These are phyloP conservation scores for Carex parvula DNA, from an alignment of 176 grass and related monocot species.

Conservation along the genomic window DNA sequence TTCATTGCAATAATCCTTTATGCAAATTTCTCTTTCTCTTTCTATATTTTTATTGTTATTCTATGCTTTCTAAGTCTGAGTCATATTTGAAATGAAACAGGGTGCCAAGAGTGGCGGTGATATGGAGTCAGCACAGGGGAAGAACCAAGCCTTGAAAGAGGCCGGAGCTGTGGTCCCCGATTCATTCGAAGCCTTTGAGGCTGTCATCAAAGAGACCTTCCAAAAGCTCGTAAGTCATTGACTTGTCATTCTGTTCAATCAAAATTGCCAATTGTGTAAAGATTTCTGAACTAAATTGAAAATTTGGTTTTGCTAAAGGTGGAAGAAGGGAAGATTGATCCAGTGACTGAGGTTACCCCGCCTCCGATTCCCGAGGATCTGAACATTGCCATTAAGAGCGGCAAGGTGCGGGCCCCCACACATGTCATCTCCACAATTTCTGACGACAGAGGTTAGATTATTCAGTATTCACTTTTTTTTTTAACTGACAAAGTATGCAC, in stretches of 20 bases:
- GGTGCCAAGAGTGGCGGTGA: constrained; percentile 97
- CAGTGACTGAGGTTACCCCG: constrained; percentile 76
- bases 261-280: neutral
- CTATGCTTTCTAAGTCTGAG: constrained; percentile 2
- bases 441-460: constrained; percentile 90
- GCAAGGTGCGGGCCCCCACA: constrained; percentile 95
- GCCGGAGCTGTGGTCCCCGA: constrained; percentile 93
- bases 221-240: constrained; percentile 64
- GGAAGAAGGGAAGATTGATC: constrained; percentile 85
- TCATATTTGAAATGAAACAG: constrained; percentile 40
- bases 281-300: constrained; percentile 1
- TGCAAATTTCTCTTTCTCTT: neutral
- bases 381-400: constrained; percentile 94
- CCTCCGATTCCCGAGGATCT: constrained; percentile 92
- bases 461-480: constrained; percentile 13
- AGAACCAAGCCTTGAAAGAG: constrained; percentile 85
- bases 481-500: neutral
- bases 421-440: constrained; percentile 99
- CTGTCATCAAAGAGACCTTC: constrained; percentile 79
- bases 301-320: constrained; percentile 33
- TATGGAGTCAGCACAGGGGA: constrained; percentile 94
- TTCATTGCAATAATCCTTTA: neutral
- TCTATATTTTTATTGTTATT: too few relatives aligned
- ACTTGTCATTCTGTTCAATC: neutral
- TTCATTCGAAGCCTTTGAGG: constrained; percentile 95